These are phyloP conservation scores for Lentinula sp. DNA, from an alignment of 768 basidiomycete species.

Conservation along the genomic window DNA sequence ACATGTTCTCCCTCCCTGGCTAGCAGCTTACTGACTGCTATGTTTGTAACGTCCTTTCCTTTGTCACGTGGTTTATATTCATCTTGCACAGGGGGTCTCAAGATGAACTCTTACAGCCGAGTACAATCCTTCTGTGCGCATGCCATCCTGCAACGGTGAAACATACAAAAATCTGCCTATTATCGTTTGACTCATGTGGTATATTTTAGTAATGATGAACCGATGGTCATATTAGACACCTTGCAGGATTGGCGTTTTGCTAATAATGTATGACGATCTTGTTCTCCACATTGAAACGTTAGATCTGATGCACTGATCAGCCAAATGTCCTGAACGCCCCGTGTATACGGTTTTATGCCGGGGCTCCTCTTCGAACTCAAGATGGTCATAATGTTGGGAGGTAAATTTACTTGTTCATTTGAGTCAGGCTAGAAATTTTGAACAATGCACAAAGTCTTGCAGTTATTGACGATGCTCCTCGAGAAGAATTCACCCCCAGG, in stretches of 20 bases:
- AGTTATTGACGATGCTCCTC: conserved; percentile 77
- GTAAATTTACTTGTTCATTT: conserved; percentile 23
- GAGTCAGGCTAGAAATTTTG: neutral
- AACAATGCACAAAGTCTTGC: conserved; percentile 42
- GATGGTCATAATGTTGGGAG: conserved; percentile 90
- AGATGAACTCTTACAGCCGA: conserved; percentile 37
- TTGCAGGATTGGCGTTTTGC: conserved; percentile 83
- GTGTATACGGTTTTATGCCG: conserved; percentile 83
- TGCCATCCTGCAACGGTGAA: conserved; percentile 72
- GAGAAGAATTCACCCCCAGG: conserved; percentile 80
- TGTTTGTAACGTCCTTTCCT: neutral
- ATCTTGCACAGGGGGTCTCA: conserved; percentile 34
- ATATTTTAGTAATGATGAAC: conserved; percentile 67
- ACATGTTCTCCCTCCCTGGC: neutral
- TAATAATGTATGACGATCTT: conserved; percentile 54
- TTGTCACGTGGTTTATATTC: conserved; percentile 5
- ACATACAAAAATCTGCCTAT: neutral
- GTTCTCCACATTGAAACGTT: neutral
- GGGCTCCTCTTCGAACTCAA: conserved; percentile 81
- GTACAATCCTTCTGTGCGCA: conserved; percentile 79
- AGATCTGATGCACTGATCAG: conserved; percentile 27
- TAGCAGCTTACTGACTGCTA: neutral
- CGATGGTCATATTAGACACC: conserved; percentile 79
- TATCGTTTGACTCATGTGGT: neutral
- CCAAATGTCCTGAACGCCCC: conserved; percentile 66